A percentile compares a stretch with the other conserved stretches of the same genome.
phyloP scores from a whole-genome alignment of 495 filamentous ascomycete species.

The Neurospora tetraspora region DNA sequence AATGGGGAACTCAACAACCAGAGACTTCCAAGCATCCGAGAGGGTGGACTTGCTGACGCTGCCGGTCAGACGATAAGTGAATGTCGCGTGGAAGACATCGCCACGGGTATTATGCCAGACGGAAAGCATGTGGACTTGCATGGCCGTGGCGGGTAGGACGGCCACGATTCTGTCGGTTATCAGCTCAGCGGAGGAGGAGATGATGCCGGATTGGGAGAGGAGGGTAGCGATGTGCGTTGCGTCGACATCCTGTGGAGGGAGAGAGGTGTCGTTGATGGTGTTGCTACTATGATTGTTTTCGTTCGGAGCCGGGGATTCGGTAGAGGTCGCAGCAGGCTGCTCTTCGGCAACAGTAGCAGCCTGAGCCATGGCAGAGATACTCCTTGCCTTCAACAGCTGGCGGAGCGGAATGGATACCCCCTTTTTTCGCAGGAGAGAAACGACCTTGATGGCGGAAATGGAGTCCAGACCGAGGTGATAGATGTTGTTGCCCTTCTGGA shows the following conservation, averaged over 20 bases:
- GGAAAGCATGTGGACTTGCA: constrained; percentile 62
- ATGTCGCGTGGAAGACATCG: constrained; percentile 52
- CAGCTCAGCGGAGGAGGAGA: neutral
- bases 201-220: neutral
- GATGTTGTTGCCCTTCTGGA: constrained; percentile 55
- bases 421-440: constrained; percentile 51
- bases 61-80: constrained; percentile 39
- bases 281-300: neutral
- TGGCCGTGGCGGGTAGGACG: constrained; percentile 53
- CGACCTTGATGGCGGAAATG: constrained; percentile 72
- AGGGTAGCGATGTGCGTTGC: neutral
- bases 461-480: constrained; percentile 87
- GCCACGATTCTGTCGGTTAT: constrained; percentile 30
- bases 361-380: constrained; percentile 44
- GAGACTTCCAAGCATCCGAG: constrained; percentile 42
- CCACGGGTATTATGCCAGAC: constrained; percentile 56
- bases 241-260: neutral
- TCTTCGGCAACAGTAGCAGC: neutral
- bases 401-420: constrained; percentile 50
- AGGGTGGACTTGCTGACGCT: constrained; percentile 26
- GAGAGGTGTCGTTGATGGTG: neutral
- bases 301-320: neutral
- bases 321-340: neutral
- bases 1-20: constrained; percentile 45
- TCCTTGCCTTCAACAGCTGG: constrained; percentile 55